A percentile compares a stretch with the other conserved stretches of the same genome.
These are phyloP conservation scores for Xylariaceae sp. DNA, from an alignment of 2,329 filamentous ascomycete genomes.

Conservation along the genomic window DNA sequence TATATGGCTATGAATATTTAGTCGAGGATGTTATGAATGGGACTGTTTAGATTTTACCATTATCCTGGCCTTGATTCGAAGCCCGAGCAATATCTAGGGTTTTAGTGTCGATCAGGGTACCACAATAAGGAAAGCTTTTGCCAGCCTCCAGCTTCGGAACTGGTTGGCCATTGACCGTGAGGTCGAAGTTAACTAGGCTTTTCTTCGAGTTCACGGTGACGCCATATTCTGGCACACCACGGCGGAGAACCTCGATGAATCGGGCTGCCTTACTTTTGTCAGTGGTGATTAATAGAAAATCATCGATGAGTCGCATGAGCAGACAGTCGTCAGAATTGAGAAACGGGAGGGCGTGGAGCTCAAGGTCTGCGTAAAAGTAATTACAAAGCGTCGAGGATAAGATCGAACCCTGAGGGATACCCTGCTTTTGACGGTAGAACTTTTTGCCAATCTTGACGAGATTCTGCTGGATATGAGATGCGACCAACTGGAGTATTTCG, in stretches of 20 bases:
- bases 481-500: constrained; percentile 71
- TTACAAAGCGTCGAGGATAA: constrained; percentile 88
- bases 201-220: constrained; percentile 78
- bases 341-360: constrained; percentile 72
- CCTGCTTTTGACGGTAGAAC: constrained; percentile 83
- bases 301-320: constrained; percentile 84
- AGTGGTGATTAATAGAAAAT: constrained; percentile 87
- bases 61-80: constrained; percentile 55
- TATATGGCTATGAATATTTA: constrained; percentile 55
- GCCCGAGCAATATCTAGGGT: constrained; percentile 75
- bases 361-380: constrained; percentile 92
- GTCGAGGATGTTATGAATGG: neutral
- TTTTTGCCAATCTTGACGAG: constrained; percentile 88
- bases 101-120: constrained; percentile 73
- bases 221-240: constrained; percentile 79
- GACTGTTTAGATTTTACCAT: constrained; percentile 35
- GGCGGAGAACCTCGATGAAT: constrained; percentile 83
- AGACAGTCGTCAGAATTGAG: constrained; percentile 64
- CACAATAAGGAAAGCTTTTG: constrained; percentile 84
- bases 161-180: constrained; percentile 57
- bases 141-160: constrained; percentile 54
- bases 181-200: constrained; percentile 83
- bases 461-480: constrained; percentile 83
- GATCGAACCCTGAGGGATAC: constrained; percentile 93
- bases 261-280: constrained; percentile 67